Evolutionary conservation across 2,329 filamentous ascomycete genomes (phyloP), one percentile per base, ranked within the genome.

Genomic region (Epichloe festucae): DNA sequence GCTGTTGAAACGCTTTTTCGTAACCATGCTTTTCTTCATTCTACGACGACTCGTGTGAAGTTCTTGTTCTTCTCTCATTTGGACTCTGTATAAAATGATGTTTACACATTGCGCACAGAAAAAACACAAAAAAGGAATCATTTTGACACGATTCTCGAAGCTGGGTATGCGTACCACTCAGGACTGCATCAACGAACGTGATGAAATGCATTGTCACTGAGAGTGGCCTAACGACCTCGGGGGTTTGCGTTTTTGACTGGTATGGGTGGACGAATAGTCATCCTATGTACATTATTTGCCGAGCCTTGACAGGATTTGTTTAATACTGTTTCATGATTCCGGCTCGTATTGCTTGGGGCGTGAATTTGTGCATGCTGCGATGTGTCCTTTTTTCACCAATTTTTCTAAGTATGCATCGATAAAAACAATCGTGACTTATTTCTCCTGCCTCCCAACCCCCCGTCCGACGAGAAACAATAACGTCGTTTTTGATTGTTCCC

Each of bases 1-100:
- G 55, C 19, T 49, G 46, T 23, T 17, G 21, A 46, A 21, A 42
- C n/a, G 48, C 48, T 42, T 43, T 41, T 40, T 38, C 39, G 42
- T 45, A 48, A 46, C 5, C 41, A 23, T 53, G 48, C 45, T 46
- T 44, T 51, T 46, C 21, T 49, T 38, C 52, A 40, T 52, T 53
- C 44, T 43, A 39, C 10, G 17, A 48, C 31, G 41, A 52, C 43
- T 52, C 49, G 46, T 39, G 42, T 36, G 42, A 5, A 41, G 38
- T 38, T 27, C 38, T 55, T 49, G 43, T 46, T 45, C n/a, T 39
- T 46, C 45, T 52, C 49, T 47, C 11, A 38, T 48, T 46, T 14
- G 23, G 41, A 23, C 27, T 46, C 34, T 49, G 46, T 46, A 46
- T 34, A 42, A 40, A 46, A n/a, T 43, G 34, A 31, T 31, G 36